These are phyloP conservation scores for Tulasnella sp. DNA, from an alignment of 768 basidiomycete species.

Conservation along the genomic window DNA sequence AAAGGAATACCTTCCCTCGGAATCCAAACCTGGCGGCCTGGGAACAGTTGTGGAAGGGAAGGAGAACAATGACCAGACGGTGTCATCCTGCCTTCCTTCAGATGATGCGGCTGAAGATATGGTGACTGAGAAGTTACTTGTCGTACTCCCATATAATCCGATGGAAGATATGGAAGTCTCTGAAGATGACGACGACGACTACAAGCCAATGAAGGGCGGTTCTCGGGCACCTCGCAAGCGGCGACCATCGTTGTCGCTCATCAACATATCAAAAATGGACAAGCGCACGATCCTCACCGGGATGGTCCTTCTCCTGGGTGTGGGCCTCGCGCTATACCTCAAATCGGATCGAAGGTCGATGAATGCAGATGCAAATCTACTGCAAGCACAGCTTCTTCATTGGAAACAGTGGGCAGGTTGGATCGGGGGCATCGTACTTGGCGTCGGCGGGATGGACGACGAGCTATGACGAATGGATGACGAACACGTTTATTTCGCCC, in stretches of 20 bases:
- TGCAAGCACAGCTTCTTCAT: background rate
- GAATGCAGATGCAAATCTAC: background rate
- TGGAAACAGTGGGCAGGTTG: background rate
- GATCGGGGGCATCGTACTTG: background rate
- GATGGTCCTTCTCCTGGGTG: slow-evolving; percentile 13
- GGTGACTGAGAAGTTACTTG: background rate
- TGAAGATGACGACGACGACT: background rate
- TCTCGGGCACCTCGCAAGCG: background rate
- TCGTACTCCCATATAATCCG: slow-evolving; percentile 11
- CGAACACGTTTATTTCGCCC: background rate
- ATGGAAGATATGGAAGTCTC: background rate
- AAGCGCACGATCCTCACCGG: slow-evolving; percentile 5
- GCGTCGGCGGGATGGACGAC: background rate
- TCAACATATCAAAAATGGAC: slow-evolving; percentile 3
- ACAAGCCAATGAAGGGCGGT: background rate
- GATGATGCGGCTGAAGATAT: slow-evolving; percentile 13
- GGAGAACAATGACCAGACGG: background rate
- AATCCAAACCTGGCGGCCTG: background rate
- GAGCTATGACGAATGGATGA: background rate
- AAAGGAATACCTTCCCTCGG: background rate
- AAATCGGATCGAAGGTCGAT: slow-evolving; percentile 1
- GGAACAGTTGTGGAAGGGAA: background rate
- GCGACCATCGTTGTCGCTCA: background rate
- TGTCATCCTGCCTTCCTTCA: background rate
- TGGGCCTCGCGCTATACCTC: slow-evolving; percentile 17